Evolutionary conservation across 495 filamentous ascomycete species (phyloP).

Genomic region (Tuber indicum): DNA sequence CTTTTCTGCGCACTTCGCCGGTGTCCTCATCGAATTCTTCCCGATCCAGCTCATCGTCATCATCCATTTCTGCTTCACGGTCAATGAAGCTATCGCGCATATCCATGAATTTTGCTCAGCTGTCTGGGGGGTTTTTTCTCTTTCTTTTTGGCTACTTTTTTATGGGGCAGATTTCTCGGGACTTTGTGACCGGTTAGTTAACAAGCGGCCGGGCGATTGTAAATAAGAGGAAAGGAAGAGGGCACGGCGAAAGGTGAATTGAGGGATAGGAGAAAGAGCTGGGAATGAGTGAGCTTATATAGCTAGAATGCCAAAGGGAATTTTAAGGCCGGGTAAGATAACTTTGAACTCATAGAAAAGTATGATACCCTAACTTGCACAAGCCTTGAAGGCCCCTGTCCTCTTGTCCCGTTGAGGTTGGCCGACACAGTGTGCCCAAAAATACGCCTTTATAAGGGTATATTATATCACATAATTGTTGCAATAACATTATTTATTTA

Average conservation of each 20-base stretch:
- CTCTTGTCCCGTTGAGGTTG: background rate
- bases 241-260: background rate
- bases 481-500: background rate
- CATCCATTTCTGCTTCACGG: constrained; percentile 75
- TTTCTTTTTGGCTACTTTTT: background rate
- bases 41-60: constrained; percentile 64
- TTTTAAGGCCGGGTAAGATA: background rate
- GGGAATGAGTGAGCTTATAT: background rate
- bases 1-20: constrained; percentile 54
- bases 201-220: background rate
- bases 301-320: background rate
- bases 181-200: background rate
- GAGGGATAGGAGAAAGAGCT: background rate
- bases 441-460: background rate
- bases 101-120: constrained; percentile 51
- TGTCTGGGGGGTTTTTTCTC: background rate
- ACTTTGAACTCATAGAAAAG: background rate
- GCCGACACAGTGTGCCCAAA: background rate
- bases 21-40: constrained; percentile 79
- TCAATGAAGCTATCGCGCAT: constrained; percentile 67
- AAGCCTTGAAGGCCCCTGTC: background rate
- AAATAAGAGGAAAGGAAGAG: background rate
- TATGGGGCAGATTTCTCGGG: background rate
- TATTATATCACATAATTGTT: background rate
- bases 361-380: no score